Evolutionary conservation across 2,329 filamentous ascomycete species (phyloP).

Genomic region (Elsinoe ampelina): DNA sequence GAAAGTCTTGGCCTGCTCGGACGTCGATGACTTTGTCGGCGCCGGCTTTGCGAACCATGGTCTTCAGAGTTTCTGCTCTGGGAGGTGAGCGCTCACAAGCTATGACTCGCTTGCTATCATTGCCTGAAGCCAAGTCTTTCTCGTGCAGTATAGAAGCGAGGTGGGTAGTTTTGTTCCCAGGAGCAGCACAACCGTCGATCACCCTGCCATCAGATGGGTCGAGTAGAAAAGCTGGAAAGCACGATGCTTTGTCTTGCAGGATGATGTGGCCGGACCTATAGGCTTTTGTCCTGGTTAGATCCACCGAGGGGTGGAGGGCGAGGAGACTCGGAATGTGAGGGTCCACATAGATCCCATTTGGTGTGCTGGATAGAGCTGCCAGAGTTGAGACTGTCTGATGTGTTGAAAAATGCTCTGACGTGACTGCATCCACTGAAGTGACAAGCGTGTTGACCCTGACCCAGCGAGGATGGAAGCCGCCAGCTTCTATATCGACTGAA

Average conservation of each 20-base stretch:
- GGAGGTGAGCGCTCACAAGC: constrained; percentile 69
- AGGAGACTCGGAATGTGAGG: constrained; percentile 73
- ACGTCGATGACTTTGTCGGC: constrained; percentile 58
- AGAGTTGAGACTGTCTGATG: constrained; percentile 52
- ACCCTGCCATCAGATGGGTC: constrained; percentile 66
- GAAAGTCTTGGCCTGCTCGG: constrained; percentile 68
- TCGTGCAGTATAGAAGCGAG: constrained; percentile 61
- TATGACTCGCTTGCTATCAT: constrained; percentile 46
- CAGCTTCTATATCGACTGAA: constrained; percentile 29
- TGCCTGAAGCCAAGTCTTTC: constrained; percentile 21
- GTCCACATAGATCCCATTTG: constrained; percentile 60
- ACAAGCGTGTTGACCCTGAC: constrained; percentile 75
- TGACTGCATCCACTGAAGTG: constrained; percentile 59
- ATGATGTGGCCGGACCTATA: constrained; percentile 74
- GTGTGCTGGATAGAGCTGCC: constrained; percentile 38
- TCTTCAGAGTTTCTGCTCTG: constrained; percentile 66
- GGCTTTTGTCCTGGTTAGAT: constrained; percentile 62
- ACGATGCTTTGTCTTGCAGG: constrained; percentile 92
- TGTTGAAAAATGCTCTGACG: constrained; percentile 62
- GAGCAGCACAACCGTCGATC: constrained; percentile 89
- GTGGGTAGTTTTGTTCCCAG: constrained; percentile 96
- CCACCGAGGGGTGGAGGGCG: constrained; percentile 61
- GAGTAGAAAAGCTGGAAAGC: constrained; percentile 85
- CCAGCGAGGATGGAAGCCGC: constrained; percentile 70
- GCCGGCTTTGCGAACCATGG: constrained; percentile 75